Conservation (phyloP, 2,329 filamentous ascomycete genomes). For the Neoascochyta sp. region DNA sequence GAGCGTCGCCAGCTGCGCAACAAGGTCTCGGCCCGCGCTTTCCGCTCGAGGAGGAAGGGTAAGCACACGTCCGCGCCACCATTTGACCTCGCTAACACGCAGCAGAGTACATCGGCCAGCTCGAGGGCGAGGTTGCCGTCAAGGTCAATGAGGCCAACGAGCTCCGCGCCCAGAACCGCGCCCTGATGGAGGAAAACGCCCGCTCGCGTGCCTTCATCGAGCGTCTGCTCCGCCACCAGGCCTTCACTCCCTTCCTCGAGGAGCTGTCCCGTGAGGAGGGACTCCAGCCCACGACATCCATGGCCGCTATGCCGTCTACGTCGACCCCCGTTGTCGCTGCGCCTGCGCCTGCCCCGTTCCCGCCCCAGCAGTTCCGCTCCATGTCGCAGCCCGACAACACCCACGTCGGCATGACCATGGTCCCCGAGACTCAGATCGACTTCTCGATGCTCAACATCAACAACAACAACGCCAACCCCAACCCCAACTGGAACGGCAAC, state of each 20-base stretch:
- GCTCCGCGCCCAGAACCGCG: constrained; percentile 74
- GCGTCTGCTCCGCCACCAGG: constrained; percentile 59
- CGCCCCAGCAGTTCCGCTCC: constrained; percentile 48
- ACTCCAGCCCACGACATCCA: constrained; percentile 30
- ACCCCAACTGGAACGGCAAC: constrained; percentile 49
- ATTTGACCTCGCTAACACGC: constrained; percentile 47
- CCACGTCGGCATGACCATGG: constrained; percentile 72
- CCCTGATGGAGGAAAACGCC: constrained; percentile 79
- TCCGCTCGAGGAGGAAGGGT: constrained; percentile 98
- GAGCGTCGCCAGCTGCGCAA: constrained; percentile 95
- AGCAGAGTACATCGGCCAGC: constrained; percentile 90
- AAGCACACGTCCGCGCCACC: constrained; percentile 39
- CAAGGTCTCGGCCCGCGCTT: constrained; percentile 96
- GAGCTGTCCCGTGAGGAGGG: constrained; percentile 41
- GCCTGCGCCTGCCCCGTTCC: constrained; percentile 52
- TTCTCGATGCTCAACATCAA: constrained; percentile 66
- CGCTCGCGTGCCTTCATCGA: constrained; percentile 78
- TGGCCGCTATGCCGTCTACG: constrained; percentile 24
- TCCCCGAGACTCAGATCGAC: constrained; percentile 75
- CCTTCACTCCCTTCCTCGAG: constrained; percentile 47
- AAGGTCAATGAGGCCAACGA: constrained; percentile 82
- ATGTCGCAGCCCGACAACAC: constrained; percentile 52
- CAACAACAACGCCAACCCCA: constrained; percentile 46
- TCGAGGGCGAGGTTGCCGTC: constrained; percentile 81
- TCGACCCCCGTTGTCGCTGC: constrained; percentile 30